Evolutionary conservation across 352 stramenopile species (phyloP).

Genomic region (Globisporangium lucens): DNA sequence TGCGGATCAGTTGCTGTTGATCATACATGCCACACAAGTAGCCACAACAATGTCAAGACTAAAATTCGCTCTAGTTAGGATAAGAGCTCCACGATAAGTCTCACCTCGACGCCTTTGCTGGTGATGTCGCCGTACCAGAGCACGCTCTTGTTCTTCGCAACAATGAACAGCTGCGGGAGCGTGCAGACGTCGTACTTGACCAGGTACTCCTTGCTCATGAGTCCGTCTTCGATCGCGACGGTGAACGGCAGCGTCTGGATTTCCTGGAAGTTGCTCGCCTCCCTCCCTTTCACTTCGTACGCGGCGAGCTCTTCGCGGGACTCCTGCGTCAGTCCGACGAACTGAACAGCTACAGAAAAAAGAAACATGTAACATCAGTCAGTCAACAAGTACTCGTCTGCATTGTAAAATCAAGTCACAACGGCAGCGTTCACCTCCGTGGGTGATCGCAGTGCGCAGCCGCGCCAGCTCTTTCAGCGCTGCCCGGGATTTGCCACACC

Average conservation of each 20-base stretch:
- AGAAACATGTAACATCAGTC: neutral
- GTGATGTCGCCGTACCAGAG: constrained; percentile 53
- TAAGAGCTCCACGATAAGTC: neutral
- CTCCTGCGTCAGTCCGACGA: constrained; percentile 69
- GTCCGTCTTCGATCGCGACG: constrained; percentile 66
- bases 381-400: neutral
- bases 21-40: neutral
- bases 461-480: constrained; percentile 47
- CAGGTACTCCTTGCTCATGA: constrained; percentile 73
- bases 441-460: constrained; percentile 32
- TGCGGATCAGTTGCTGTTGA: constrained; percentile 30
- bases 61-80: neutral
- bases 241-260: constrained; percentile 51
- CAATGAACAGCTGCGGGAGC: constrained; percentile 55
- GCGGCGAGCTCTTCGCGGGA: constrained; percentile 53
- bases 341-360: constrained; percentile 32
- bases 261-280: constrained; percentile 53
- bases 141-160: constrained; percentile 56
- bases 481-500: constrained; percentile 52
- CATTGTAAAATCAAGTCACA: neutral
- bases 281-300: constrained; percentile 56
- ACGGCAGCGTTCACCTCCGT: constrained; percentile 25
- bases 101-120: constrained; percentile 35
- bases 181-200: constrained; percentile 59
- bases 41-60: neutral